Conservation (phyloP, 441 rosid species). For the Bocquillonia castaneifolia region DNA sequence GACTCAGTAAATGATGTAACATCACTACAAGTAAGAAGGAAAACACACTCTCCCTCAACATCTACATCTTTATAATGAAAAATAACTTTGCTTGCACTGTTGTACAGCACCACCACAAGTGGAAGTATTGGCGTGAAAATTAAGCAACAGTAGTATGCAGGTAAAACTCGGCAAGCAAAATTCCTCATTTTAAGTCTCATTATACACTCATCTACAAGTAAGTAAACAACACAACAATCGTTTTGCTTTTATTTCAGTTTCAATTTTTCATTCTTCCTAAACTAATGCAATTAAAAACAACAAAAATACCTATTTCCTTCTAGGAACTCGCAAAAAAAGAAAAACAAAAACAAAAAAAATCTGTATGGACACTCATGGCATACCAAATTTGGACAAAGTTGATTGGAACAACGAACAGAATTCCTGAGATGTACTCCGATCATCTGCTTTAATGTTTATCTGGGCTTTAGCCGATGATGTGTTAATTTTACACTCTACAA, state of each 20-base stretch:
- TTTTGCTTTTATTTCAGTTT: not conserved
- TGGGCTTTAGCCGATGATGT: constrained; percentile 75
- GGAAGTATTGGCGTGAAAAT: too few relatives aligned
- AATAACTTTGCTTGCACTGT: too few relatives aligned
- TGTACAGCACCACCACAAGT: too few relatives aligned
- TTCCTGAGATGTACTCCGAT: constrained; percentile 61
- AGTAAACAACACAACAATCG: not conserved
- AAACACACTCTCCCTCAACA: too few relatives aligned
- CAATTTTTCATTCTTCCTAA: too few relatives aligned
- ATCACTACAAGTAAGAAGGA: too few relatives aligned
- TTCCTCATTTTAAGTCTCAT: too few relatives aligned
- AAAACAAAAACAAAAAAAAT: not conserved
- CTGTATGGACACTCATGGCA: constrained; percentile 28
- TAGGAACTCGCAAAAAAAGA: not conserved
- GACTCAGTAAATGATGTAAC: too few relatives aligned
- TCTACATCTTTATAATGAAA: too few relatives aligned
- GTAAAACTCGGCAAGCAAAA: too few relatives aligned
- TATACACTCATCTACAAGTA: too few relatives aligned
- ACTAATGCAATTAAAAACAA: not conserved
- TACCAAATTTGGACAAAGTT: constrained; percentile 65
- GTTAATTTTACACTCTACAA: constrained; percentile 82
- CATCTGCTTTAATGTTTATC: constrained; percentile 77
- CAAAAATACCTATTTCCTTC: not conserved
- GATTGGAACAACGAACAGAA: constrained; percentile 58
- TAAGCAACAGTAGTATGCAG: too few relatives aligned